phyloP scores from a whole-genome alignment of 177 flowering plant genomes.

The Telopea speciosissima region DNA sequence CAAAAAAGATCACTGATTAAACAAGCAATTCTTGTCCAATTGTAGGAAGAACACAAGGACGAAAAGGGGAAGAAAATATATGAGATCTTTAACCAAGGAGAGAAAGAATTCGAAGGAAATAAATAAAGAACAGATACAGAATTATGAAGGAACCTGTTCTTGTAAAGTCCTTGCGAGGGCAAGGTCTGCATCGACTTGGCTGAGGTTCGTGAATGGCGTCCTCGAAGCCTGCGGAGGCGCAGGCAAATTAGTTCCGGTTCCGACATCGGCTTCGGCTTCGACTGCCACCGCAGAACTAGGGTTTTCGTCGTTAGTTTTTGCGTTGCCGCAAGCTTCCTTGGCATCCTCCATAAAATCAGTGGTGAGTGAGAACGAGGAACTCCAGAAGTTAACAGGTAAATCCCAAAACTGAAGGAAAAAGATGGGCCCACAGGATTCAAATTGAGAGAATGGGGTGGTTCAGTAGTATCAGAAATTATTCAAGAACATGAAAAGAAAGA shows the following conservation, averaged over 20 bases:
- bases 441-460: not conserved
- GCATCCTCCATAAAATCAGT: constrained; percentile 19
- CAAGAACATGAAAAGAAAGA: not conserved
- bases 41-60: too few relatives aligned
- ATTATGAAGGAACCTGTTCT: constrained; percentile 53
- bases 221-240: constrained; percentile 14
- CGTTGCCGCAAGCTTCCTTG: constrained; percentile 12
- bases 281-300: constrained; percentile 1
- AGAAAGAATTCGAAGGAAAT: not conserved
- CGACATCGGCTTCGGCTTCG: constrained; percentile 4
- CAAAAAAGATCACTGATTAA: not conserved
- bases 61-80: too few relatives aligned
- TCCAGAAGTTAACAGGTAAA: not conserved
- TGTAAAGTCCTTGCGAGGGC: constrained; percentile 88
- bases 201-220: constrained; percentile 71
- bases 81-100: not conserved
- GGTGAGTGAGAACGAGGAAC: not conserved
- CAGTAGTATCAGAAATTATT: not conserved
- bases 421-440: too few relatives aligned
- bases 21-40: too few relatives aligned
- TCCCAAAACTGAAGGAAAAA: too few relatives aligned
- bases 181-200: constrained; percentile 82
- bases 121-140: not conserved
- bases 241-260: not conserved
- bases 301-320: constrained; percentile 13